phyloP scores from a whole-genome alignment of 768 basidiomycete species.

The Melanogaster broomeanus region DNA sequence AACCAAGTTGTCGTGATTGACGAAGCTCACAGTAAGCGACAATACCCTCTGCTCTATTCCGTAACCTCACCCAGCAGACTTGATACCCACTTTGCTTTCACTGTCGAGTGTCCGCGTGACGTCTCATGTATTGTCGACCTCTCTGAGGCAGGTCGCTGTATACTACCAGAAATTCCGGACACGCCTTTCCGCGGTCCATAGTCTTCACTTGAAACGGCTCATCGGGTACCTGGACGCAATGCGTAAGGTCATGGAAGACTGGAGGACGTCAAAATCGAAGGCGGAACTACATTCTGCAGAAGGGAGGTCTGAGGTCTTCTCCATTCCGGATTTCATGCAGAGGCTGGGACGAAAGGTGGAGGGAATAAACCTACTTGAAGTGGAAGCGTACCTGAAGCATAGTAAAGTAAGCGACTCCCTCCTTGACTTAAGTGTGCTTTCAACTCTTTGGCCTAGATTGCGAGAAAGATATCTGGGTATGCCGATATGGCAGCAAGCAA shows the following conservation, averaged over 20 bases:
- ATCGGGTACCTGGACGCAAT: conserved; percentile 72
- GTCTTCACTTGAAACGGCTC: conserved; percentile 79
- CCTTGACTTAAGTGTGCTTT: not conserved
- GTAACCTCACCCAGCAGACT: conserved; percentile 50
- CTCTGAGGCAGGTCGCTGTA: conserved; percentile 70
- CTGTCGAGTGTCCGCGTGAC: conserved; percentile 75
- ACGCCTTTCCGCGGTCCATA: conserved; percentile 71
- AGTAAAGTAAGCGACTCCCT: conserved; percentile 79
- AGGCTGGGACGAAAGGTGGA: conserved; percentile 62
- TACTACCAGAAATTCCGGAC: conserved; percentile 80
- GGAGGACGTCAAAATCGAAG: conserved; percentile 37
- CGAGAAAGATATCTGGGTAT: conserved; percentile 85
- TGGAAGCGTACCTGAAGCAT: conserved; percentile 75
- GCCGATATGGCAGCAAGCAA: conserved; percentile 59
- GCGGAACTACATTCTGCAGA: conserved; percentile 10
- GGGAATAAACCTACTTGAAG: conserved; percentile 81
- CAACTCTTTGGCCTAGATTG: conserved; percentile 45
- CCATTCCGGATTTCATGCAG: conserved; percentile 63
- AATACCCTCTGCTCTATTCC: conserved; percentile 3
- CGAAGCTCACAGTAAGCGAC: conserved; percentile 88
- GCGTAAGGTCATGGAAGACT: conserved; percentile 55
- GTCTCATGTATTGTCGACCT: conserved; percentile 53
- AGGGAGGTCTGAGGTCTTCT: conserved; percentile 61
- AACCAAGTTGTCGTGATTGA: conserved; percentile 90
- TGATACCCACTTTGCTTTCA: conserved; percentile 87